Conservation (phyloP, 2,329 filamentous ascomycete genomes). For the Laburnicola sp. region DNA sequence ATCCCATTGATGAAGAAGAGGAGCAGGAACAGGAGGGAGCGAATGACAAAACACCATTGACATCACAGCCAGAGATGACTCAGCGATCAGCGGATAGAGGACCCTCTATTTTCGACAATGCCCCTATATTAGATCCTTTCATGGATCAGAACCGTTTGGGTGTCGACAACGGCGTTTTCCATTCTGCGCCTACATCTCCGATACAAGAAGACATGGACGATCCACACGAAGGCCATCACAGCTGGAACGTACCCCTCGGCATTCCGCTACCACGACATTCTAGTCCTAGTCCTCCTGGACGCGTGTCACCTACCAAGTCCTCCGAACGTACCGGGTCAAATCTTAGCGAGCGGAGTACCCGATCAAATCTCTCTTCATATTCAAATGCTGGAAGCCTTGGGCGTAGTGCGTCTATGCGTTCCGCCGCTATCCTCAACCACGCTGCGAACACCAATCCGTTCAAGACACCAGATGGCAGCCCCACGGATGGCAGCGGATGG, state of each 20-base stretch:
- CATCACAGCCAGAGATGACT: constrained; percentile 29
- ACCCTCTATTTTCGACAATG: constrained; percentile 32
- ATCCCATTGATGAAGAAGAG: constrained; percentile 67
- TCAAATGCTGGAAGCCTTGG: constrained; percentile 47
- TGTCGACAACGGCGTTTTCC: constrained; percentile 19
- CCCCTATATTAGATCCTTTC: constrained; percentile 48
- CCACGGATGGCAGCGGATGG: constrained; percentile 27
- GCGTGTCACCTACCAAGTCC: constrained; percentile 54
- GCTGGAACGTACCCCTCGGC: constrained; percentile 22
- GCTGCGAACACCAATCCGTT: constrained; percentile 35
- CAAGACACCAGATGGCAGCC: constrained; percentile 38
- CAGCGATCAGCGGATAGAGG: constrained; percentile 22
- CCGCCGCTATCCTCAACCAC: constrained; percentile 45
- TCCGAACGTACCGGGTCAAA: constrained; percentile 60
- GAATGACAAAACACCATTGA: constrained; percentile 22
- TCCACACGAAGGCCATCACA: background rate
- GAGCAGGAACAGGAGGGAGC: constrained; percentile 48
- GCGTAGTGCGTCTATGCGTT: constrained; percentile 52
- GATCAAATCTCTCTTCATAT: constrained; percentile 49
- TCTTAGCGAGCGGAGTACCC: constrained; percentile 57
- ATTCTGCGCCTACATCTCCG: constrained; percentile 28
- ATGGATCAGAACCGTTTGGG: constrained; percentile 41
- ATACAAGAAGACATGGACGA: constrained; percentile 17
- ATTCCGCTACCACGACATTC: constrained; percentile 14
- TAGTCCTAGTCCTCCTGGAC: constrained; percentile 35